Conservation (phyloP, 2,329 filamentous ascomycete genomes). For the Aspergillus aculeatus region DNA sequence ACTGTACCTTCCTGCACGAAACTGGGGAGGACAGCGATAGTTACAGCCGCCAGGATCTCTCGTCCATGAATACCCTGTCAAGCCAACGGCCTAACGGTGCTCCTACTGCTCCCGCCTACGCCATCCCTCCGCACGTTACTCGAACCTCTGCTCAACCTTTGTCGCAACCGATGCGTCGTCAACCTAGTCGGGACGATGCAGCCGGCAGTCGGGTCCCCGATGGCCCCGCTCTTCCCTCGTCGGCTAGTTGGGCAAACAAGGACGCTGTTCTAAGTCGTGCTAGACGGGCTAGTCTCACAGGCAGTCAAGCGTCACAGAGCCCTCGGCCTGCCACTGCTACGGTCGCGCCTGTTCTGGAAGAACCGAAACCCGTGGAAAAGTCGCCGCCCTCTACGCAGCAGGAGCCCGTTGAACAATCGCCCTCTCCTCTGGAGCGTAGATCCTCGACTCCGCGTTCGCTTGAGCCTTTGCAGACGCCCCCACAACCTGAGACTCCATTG, state of each 20-base stretch:
- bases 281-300: slow-evolving; percentile 71
- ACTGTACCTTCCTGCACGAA: slow-evolving; percentile 98
- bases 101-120: slow-evolving; percentile 22
- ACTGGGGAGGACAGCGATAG: slow-evolving; percentile 97
- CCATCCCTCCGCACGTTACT: slow-evolving; percentile 40
- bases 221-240: slow-evolving; percentile 85
- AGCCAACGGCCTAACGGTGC: slow-evolving; percentile 60
- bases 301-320: slow-evolving; percentile 77
- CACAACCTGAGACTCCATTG: slow-evolving; percentile 29
- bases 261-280: slow-evolving; percentile 65
- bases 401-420: slow-evolving; percentile 23
- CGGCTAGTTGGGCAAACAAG: slow-evolving; percentile 85
- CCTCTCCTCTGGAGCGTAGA: slow-evolving; percentile 23
- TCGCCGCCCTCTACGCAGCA: slow-evolving; percentile 23
- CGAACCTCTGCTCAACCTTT: slow-evolving; percentile 54
- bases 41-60: slow-evolving; percentile 90
- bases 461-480: slow-evolving; percentile 17
- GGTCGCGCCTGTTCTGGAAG: slow-evolving; percentile 37
- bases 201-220: slow-evolving; percentile 63
- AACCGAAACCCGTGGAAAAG: slow-evolving; percentile 37
- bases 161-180: slow-evolving; percentile 65
- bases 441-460: slow-evolving; percentile 23
- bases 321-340: slow-evolving; percentile 61
- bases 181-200: slow-evolving; percentile 71
- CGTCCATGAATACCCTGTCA: slow-evolving; percentile 86